Conservation (phyloP, 768 basidiomycete genomes). For the Cystofilobasidium capitatum region DNA sequence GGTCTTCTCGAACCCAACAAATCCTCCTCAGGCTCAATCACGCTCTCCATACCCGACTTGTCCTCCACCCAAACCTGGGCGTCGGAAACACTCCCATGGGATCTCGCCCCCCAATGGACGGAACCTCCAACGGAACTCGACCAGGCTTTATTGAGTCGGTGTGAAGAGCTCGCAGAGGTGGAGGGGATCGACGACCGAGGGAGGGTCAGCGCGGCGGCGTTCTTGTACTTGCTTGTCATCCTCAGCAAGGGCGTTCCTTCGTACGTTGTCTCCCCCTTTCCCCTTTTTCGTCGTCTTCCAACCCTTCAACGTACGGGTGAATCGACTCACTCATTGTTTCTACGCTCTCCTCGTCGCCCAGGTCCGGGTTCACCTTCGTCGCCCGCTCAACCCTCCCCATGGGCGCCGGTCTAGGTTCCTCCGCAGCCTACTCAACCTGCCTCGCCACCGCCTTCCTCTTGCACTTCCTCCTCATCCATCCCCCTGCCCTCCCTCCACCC, state of each 20-base stretch:
- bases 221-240: constrained; percentile 87
- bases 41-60: constrained; percentile 70
- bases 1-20: constrained; percentile 49
- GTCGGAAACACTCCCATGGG: constrained; percentile 67
- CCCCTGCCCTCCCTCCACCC: constrained; percentile 40
- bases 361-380: constrained; percentile 52
- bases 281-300: background rate
- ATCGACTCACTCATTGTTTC: background rate
- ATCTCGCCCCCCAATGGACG: constrained; percentile 46
- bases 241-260: constrained; percentile 38
- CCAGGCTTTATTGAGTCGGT: constrained; percentile 59
- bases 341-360: background rate
- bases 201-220: constrained; percentile 53
- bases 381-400: constrained; percentile 84
- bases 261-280: background rate
- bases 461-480: constrained; percentile 55
- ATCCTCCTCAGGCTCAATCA: constrained; percentile 46
- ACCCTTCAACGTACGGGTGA: background rate
- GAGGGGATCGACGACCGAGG: constrained; percentile 34
- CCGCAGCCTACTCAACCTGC: constrained; percentile 88
- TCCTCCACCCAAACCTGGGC: constrained; percentile 75
- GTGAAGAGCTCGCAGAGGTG: constrained; percentile 44
- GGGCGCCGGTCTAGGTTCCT: constrained; percentile 91
- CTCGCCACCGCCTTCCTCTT: constrained; percentile 69
- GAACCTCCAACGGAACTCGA: constrained; percentile 58